Conservation (phyloP, 495 filamentous ascomycete genomes). For the Terfezia boudieri region DNA sequence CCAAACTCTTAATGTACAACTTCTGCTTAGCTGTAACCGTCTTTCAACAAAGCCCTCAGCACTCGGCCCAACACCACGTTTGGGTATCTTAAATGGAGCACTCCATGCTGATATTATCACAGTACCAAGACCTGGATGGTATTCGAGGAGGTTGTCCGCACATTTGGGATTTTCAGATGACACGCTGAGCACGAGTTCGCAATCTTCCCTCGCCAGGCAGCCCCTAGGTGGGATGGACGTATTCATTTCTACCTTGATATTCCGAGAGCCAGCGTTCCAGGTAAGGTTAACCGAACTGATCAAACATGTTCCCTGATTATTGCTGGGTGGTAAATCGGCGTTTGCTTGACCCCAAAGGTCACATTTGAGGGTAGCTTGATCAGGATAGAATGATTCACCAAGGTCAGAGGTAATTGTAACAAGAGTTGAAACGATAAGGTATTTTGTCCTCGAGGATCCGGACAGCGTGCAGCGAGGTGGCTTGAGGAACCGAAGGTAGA, state of each 20-base stretch:
- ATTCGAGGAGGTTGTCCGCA: neutral
- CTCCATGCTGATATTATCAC: slow-evolving; percentile 34
- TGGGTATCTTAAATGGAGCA: slow-evolving; percentile 24
- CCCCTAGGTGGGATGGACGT: no score
- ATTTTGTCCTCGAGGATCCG: slow-evolving; percentile 18
- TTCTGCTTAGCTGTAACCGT: slow-evolving; percentile 22
- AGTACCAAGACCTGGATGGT: neutral
- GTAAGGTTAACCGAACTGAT: no score
- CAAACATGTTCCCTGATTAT: neutral
- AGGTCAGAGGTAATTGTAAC: slow-evolving; percentile 80
- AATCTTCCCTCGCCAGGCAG: no score
- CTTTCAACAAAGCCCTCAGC: slow-evolving; percentile 30
- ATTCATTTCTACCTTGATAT: no score
- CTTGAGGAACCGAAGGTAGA: slow-evolving; percentile 54
- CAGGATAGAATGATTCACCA: slow-evolving; percentile 51
- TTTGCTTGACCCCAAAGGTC: slow-evolving; percentile 1
- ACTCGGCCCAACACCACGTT: slow-evolving; percentile 17
- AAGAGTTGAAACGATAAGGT: slow-evolving; percentile 25
- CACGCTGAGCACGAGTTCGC: no score
- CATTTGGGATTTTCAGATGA: no score
- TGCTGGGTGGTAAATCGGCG: slow-evolving; percentile 1
- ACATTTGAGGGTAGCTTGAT: neutral
- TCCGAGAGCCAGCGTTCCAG: no score
- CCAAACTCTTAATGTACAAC: slow-evolving; percentile 30
- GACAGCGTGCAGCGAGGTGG: slow-evolving; percentile 28